Base-by-base conservation (phyloP, 2,329 filamentous ascomycete genomes). In the Leptoxyphium fumago region DNA sequence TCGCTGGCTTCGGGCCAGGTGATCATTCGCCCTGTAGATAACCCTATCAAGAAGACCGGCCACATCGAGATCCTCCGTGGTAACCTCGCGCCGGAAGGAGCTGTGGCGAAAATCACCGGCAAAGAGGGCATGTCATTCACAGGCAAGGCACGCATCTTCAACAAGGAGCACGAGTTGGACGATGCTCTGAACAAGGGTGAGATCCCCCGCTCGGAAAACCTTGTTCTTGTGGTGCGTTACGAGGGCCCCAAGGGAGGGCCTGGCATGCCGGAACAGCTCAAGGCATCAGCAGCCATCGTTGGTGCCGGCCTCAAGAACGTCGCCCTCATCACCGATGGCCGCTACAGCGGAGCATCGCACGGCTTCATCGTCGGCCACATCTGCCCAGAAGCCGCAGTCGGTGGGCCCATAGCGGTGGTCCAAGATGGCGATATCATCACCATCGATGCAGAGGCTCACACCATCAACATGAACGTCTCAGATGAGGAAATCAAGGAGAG, bases 321-420 rank as follows among this genome's bases (percentile, higher is more conserved):
- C 8, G 88, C 89, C 0, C 74, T 96, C 11, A 85, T 96, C 41
- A 96, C 89, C 0, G 89, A 96, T 60, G 89, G 89, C 0, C 70
- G 89, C 39, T 96, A 95, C 63, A 82, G 77, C 40, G 89, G 89
- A 29, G 89, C 87, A 2, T 83, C 76, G 43, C 88, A 95, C 61
- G 87, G 87, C 0, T 94, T 94, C 63, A 91, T 94, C 56, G 85
- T 96, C 13, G 89, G 89, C 1, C 88, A 95, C 57, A 85, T 95
- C 11, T 83, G 84, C 2, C 89, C 89, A 2, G 89, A 96, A 64
- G 89, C 89, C 0, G 85, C 84, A 1, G 80, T 82, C 1, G 89
- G 89, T 13, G 89, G 89, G 0, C 88, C 89, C 1, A 87, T 96
- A 57, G 88, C 83, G 0, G 67, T 94, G 5, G 84, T 95, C 2